Percentiles rank a stretch among this genome's conserved stretches.
phyloP scores from a whole-genome alignment of 495 filamentous ascomycete species.

The Penicillium antarcticum region DNA sequence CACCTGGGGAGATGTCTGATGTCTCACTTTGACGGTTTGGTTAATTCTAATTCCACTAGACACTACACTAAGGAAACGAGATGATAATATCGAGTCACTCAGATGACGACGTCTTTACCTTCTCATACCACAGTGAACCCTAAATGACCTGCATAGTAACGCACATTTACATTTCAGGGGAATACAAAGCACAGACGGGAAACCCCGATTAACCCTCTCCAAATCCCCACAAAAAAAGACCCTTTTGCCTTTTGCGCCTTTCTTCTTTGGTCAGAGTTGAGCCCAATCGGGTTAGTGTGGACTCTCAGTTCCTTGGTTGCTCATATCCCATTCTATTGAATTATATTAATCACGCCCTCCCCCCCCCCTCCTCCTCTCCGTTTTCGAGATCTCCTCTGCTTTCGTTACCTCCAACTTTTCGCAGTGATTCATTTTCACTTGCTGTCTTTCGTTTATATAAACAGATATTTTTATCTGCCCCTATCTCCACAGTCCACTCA shows the following conservation, averaged over 20 bases:
- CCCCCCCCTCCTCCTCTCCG: not conserved
- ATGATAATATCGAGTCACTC: not conserved
- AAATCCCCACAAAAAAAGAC: not conserved
- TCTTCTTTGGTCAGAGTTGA: not conserved
- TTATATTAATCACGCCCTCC: constrained; percentile 4
- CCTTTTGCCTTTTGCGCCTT: not conserved
- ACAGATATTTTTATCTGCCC: not conserved
- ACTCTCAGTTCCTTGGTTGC: not conserved
- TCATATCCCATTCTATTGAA: not conserved
- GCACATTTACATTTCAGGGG: no score
- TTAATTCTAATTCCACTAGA: not conserved
- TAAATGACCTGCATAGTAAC: not conserved
- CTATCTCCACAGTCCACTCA: not conserved
- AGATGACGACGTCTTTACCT: not conserved
- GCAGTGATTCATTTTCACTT: constrained; percentile 4
- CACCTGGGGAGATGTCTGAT: not conserved
- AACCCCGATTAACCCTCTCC: not conserved
- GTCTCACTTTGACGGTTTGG: constrained; percentile 1
- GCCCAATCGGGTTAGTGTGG: not conserved
- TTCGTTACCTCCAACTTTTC: not conserved
- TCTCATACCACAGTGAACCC: not conserved
- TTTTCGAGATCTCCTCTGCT: not conserved
- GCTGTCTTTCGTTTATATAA: constrained; percentile 3
- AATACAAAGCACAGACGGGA: not conserved
- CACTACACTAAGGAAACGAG: not conserved